Evolutionary conservation across 495 filamentous ascomycete species (phyloP).

Genomic region (Sporormia fimetaria): DNA sequence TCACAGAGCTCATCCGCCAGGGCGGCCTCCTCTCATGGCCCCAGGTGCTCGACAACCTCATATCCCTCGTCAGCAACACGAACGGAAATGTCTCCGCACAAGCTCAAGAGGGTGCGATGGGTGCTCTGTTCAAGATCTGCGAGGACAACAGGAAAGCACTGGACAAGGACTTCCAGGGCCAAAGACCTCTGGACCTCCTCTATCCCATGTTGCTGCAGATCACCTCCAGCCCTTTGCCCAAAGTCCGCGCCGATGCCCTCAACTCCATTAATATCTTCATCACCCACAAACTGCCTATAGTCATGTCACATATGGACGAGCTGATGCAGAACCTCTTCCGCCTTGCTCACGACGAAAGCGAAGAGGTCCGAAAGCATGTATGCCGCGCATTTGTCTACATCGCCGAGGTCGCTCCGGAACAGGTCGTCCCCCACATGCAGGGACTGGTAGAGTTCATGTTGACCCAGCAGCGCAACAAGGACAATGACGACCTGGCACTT

Average conservation of each 20-base stretch:
- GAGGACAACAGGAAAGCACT: slow-evolving; percentile 86
- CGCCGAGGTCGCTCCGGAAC: slow-evolving; percentile 81
- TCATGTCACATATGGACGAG: slow-evolving; percentile 63
- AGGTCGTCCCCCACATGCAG: slow-evolving; percentile 75
- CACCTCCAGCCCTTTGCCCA: slow-evolving; percentile 57
- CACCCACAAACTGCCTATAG: slow-evolving; percentile 61
- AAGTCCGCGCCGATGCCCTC: slow-evolving; percentile 67
- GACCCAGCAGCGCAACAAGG: slow-evolving; percentile 66
- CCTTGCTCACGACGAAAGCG: slow-evolving; percentile 59
- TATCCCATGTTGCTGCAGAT: slow-evolving; percentile 87
- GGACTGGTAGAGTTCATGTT: slow-evolving; percentile 91
- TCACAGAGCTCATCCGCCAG: slow-evolving; percentile 81
- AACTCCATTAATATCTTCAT: slow-evolving; percentile 85
- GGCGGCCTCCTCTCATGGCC: slow-evolving; percentile 88
- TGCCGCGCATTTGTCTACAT: slow-evolving; percentile 89
- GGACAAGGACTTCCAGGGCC: slow-evolving; percentile 73
- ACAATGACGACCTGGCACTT: slow-evolving; percentile 82
- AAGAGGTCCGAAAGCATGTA: slow-evolving; percentile 78
- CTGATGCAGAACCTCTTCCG: slow-evolving; percentile 73
- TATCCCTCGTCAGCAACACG: slow-evolving; percentile 63
- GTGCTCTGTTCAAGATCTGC: slow-evolving; percentile 85
- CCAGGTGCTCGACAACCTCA: slow-evolving; percentile 69
- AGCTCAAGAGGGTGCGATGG: slow-evolving; percentile 88
- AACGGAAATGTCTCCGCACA: slow-evolving; percentile 51
- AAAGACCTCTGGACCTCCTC: slow-evolving; percentile 76